Evolutionary conservation across 2,329 filamentous ascomycete genomes (phyloP).

Genomic region (Trichoderma hamatum): DNA sequence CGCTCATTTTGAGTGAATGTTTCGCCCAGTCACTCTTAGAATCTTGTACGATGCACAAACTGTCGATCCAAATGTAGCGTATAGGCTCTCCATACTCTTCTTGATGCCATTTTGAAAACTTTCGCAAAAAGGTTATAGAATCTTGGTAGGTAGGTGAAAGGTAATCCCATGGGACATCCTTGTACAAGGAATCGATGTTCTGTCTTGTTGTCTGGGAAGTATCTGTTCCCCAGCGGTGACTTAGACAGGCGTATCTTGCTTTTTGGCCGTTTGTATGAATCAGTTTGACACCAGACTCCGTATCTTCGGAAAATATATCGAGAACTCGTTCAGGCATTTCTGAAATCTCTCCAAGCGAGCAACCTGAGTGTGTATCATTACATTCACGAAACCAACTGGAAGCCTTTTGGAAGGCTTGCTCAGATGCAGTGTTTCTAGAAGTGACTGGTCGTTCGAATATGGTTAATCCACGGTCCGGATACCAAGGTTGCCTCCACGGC

Average conservation of each 20-base stretch:
- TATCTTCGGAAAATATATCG: slow-evolving; percentile 12
- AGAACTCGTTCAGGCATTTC: slow-evolving; percentile 18
- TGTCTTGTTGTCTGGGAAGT: not conserved
- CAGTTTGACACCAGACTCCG: slow-evolving; percentile 5
- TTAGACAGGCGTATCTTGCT: slow-evolving; percentile 21
- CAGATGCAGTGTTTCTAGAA: slow-evolving; percentile 16
- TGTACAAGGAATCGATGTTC: not conserved
- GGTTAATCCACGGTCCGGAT: slow-evolving; percentile 17
- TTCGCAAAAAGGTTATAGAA: slow-evolving; percentile 20
- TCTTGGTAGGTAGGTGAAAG: slow-evolving; percentile 27
- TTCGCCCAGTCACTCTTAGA: slow-evolving; percentile 16
- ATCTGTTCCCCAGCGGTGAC: slow-evolving; percentile 21
- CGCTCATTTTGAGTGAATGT: slow-evolving; percentile 22
- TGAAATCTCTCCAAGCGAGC: not conserved
- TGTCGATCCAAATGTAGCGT: slow-evolving; percentile 26
- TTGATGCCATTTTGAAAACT: slow-evolving; percentile 22
- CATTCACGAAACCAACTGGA: slow-evolving; percentile 17
- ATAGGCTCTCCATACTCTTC: slow-evolving; percentile 13
- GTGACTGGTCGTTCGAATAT: slow-evolving; percentile 1
- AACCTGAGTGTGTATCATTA: slow-evolving; percentile 3
- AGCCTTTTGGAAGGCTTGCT: slow-evolving; percentile 16
- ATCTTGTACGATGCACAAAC: slow-evolving; percentile 24
- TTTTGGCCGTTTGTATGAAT: slow-evolving; percentile 8
- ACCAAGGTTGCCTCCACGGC: slow-evolving; percentile 24
- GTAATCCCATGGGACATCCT: slow-evolving; percentile 22